Conservation (phyloP, 192 early-diverging fungal species). For the Linnemannia exigua region DNA sequence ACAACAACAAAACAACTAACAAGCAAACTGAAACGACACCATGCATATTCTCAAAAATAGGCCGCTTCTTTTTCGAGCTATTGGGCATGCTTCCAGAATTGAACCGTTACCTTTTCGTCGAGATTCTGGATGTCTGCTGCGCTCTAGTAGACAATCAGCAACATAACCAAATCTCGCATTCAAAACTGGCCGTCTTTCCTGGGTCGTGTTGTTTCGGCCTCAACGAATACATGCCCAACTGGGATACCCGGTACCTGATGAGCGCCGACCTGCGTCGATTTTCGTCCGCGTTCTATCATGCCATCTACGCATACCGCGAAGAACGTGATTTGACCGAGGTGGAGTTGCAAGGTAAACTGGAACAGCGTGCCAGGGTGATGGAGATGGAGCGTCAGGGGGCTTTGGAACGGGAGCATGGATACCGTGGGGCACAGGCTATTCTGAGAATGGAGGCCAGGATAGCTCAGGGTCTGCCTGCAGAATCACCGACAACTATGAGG, state of each 20-base stretch:
- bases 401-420: slow-evolving; percentile 44
- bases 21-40: background rate
- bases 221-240: slow-evolving; percentile 43
- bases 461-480: slow-evolving; percentile 49
- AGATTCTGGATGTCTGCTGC: slow-evolving; percentile 52
- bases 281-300: slow-evolving; percentile 49
- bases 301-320: slow-evolving; percentile 52
- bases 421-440: slow-evolving; percentile 33
- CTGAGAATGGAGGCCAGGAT: slow-evolving; percentile 50
- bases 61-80: slow-evolving; percentile 51
- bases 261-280: slow-evolving; percentile 27
- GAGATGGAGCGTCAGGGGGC: slow-evolving; percentile 40
- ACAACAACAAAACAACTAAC: background rate
- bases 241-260: slow-evolving; percentile 46
- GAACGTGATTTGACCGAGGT: slow-evolving; percentile 47
- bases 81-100: slow-evolving; percentile 51
- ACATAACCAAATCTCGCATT: slow-evolving; percentile 43
- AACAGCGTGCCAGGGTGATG: slow-evolving; percentile 19
- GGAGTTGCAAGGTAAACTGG: slow-evolving; percentile 37
- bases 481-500: slow-evolving; percentile 37
- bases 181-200: slow-evolving; percentile 45
- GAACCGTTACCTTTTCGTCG: slow-evolving; percentile 51
- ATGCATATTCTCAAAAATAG: background rate
- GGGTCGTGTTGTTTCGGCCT: slow-evolving; percentile 49
- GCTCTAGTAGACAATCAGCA: slow-evolving; percentile 43